Evolutionary conservation across 768 basidiomycete genomes (phyloP), one percentile per base, ranked within the genome.

Genomic region (Tubosaeta sp.): DNA sequence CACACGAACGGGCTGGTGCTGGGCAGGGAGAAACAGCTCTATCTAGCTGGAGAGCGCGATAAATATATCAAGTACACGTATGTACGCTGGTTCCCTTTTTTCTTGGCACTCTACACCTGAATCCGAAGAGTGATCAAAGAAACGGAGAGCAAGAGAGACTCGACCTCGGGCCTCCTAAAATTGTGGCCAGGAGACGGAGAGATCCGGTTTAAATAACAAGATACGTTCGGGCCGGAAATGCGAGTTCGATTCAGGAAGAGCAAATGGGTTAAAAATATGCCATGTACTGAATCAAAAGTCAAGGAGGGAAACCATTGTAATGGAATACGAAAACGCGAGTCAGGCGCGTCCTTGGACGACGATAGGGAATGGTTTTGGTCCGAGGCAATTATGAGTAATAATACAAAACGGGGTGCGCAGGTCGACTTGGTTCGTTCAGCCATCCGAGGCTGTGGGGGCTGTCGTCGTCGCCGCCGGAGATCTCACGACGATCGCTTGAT

Each of bases 361-460:
- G 58, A 46, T 46, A 51, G 19, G 50, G 47, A 55, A 49, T 47
- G 47, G 46, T 49, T 44, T 60, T 42, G 53, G 56, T 66, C 66
- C 49, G 51, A 63, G 61, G 55, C 52, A 53, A 49, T 68, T 66
- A 67, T 67, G 67, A 69, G 64, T 67, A 69, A 69, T 69, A 59
- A 66, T 66, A 66, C 64, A 66, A 65, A 54, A 52, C 35, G 43
- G 36, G 50, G 43, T 53, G 50, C 48, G 53, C 40, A 51, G 48
- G 43, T 44, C 32, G 49, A 46, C 35, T 48, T 54, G 24, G 49
- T 25, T 44, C 35, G 49, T 53, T 36, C 62, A 55, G 62, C 59
- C 46, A 45, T 42, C 38, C 16, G 52, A 48, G 57, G 66, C 55
- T 61, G 59, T 55, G 34, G 51, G 18, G 41, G 38, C 29, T 7